phyloP scores from a whole-genome alignment of 192 early-diverging fungal species.

The Haplosporangium gracile region DNA sequence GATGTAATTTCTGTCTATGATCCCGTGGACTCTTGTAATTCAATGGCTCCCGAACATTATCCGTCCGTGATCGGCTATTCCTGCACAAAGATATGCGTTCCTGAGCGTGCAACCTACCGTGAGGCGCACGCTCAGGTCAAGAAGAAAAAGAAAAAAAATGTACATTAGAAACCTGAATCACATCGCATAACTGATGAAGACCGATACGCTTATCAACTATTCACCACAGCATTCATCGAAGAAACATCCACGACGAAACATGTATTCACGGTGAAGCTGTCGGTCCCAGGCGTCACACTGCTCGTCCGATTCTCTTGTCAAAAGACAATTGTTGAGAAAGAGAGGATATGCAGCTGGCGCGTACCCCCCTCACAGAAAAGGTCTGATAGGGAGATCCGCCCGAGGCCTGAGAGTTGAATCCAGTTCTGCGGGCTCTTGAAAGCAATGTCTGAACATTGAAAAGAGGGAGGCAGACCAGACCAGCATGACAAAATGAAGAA shows the following conservation, averaged over 20 bases:
- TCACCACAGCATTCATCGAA: constrained; percentile 4
- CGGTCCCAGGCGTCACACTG: background rate
- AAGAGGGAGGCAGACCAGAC: background rate
- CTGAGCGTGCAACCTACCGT: background rate
- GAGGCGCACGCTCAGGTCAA: background rate
- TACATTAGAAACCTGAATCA: background rate
- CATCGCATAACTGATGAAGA: background rate
- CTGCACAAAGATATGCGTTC: background rate
- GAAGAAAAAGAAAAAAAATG: background rate
- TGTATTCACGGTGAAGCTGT: background rate
- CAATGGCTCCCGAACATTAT: background rate
- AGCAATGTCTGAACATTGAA: background rate
- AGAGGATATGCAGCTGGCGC: background rate
- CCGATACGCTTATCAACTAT: background rate
- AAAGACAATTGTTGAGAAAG: background rate
- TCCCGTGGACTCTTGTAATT: no score
- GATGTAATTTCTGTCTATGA: no score
- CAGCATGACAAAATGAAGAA: background rate
- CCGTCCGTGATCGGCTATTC: background rate
- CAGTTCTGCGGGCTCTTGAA: background rate
- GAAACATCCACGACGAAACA: background rate
- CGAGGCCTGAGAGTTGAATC: background rate
- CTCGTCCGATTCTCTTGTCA: no score
- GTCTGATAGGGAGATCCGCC: background rate
- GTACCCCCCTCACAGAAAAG: background rate